These are phyloP conservation scores for Aquilaria agallochum DNA, from an alignment of 441 rosid genomes.

Conservation along the genomic window DNA sequence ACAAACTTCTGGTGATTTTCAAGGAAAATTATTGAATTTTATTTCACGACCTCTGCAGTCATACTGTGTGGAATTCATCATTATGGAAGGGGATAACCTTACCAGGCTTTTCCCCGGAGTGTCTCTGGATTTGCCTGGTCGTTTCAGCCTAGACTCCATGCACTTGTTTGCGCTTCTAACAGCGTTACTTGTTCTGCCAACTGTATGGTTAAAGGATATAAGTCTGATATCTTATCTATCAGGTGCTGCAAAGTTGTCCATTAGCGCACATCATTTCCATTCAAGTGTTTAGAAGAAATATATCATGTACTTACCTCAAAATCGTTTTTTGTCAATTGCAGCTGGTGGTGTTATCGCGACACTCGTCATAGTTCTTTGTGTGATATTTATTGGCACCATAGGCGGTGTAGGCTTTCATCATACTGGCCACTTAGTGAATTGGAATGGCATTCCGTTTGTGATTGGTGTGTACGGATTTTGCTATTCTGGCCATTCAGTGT, in stretches of 20 bases:
- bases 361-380: slow-evolving; percentile 47
- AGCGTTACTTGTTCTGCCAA: slow-evolving; percentile 75
- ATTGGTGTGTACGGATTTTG: slow-evolving; percentile 84
- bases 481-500: slow-evolving; percentile 76
- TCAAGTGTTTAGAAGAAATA: neutral
- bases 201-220: slow-evolving; percentile 76
- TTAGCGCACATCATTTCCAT: neutral
- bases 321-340: slow-evolving; percentile 22
- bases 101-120: slow-evolving; percentile 73
- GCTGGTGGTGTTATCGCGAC: slow-evolving; percentile 90
- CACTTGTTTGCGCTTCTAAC: slow-evolving; percentile 76
- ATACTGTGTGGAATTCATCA: slow-evolving; percentile 75
- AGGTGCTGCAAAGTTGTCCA: slow-evolving; percentile 34
- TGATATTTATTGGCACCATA: slow-evolving; percentile 46
- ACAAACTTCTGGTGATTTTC: slow-evolving; percentile 1
- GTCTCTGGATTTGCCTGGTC: slow-evolving; percentile 50
- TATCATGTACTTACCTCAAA: neutral
- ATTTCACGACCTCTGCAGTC: slow-evolving; percentile 36
- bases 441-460: slow-evolving; percentile 82
- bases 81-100: slow-evolving; percentile 89
- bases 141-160: slow-evolving; percentile 47
- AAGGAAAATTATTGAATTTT: slow-evolving; percentile 7
- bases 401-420: slow-evolving; percentile 75
- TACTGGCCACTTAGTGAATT: slow-evolving; percentile 53
- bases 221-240: slow-evolving; percentile 83